These are phyloP conservation scores for Stephania cephalantha DNA, from an alignment of 164 flowering plant genomes.

Conservation along the genomic window DNA sequence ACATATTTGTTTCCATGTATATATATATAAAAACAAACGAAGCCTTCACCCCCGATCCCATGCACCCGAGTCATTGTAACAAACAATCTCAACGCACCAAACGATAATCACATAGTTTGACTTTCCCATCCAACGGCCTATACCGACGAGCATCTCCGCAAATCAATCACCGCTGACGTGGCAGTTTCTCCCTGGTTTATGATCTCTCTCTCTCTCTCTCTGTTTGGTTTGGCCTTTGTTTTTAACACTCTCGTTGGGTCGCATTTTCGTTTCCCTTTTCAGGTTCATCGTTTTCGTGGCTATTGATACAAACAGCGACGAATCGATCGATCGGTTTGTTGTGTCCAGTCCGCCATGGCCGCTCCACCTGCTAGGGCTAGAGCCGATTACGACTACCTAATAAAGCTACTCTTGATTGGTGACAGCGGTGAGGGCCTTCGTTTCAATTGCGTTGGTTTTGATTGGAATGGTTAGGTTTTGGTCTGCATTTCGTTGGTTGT, in stretches of 20 bases:
- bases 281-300: neutral
- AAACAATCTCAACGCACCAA: neutral
- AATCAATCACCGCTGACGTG: neutral
- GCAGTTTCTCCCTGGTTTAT: neutral
- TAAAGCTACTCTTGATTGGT: slow-evolving; percentile 73
- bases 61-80: neutral
- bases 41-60: neutral
- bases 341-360: slow-evolving; percentile 36
- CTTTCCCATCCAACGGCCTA: neutral
- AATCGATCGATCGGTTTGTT: neutral
- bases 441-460: neutral
- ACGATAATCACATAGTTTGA: neutral
- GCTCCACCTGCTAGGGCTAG: slow-evolving; percentile 79
- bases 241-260: neutral
- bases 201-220: neutral
- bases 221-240: too few relatives aligned
- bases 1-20: too few relatives aligned
- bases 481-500: neutral
- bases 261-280: neutral
- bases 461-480: neutral
- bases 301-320: neutral
- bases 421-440: slow-evolving; percentile 51
- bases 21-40: too few relatives aligned
- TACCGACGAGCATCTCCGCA: neutral
- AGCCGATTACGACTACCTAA: slow-evolving; percentile 75